Base-by-base conservation (phyloP, 345 rosid genomes). In the Kandelia obovata region DNA sequence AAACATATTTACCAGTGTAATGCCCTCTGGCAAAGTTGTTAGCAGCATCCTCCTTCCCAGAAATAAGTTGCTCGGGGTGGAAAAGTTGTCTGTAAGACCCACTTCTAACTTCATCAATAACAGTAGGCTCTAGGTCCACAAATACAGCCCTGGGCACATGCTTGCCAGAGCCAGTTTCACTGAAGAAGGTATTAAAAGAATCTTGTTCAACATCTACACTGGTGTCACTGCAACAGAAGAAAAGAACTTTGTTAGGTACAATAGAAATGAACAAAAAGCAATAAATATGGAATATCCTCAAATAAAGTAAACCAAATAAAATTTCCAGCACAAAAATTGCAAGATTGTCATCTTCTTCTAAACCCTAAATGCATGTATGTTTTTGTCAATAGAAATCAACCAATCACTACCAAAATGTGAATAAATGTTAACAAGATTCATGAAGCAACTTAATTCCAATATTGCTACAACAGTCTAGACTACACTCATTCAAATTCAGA, bases 11-110 rank as follows among this genome's bases (percentile, higher is more conserved):
- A 84, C 97, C 89, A 52, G 92, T 89, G 74, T 91, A 91, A 78
- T 91, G 97, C 56, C 97, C 96, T 79, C 97, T 88, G 61, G 97
- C 96, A 79, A 89, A 91, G 83, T 91, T 89, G 78, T 89, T 91
- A 35, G 97, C 97, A 60, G 96, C 91, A 69, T 91, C 97, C 80
- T 91, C 97, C 82, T 91, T 91, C 76, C 96, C 91, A 39, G 96
- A 87, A 65, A 91, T 91, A 82, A 91, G 96, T 70, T 91, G 97
- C 82, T 91, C 96, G 3, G 96, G 97, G 69, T 91, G 97, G 71
- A 91, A 91, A 74, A 91, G 92, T 70, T 91, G 97, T 39, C 96
- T 82, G 70, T 86, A 91, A 21, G 77, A 17, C 63, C 97, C 97
- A 21, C 85, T 71, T 79, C 92, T 84, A 70, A 89, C 87, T 81